These are phyloP conservation scores for Lactifluus hygrophoroides DNA, from an alignment of 768 basidiomycete species.

Conservation along the genomic window DNA sequence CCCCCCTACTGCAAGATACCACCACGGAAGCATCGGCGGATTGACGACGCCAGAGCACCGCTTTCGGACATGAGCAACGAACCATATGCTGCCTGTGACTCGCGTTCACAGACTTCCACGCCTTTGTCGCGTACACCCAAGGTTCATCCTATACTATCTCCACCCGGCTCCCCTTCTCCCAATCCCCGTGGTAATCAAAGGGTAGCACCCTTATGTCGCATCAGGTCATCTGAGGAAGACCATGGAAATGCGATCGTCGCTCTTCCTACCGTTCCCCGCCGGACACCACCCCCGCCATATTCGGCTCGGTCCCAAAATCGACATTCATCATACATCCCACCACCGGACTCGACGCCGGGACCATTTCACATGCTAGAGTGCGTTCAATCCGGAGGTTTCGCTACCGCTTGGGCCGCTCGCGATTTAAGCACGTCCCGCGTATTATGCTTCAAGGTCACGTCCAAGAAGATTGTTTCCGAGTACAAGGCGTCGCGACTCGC, in stretches of 20 bases:
- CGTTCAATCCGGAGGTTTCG: constrained; percentile 13
- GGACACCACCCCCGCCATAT: constrained; percentile 6
- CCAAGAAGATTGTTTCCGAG: constrained; percentile 13
- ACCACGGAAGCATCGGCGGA: constrained; percentile 12
- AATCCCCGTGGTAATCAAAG: constrained; percentile 1
- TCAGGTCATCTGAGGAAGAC: constrained; percentile 11
- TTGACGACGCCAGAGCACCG: constrained; percentile 10
- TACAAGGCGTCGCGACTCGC: constrained; percentile 13
- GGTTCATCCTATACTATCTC: background rate
- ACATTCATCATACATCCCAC: constrained; percentile 14
- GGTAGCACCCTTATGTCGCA: background rate
- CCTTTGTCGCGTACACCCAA: background rate
- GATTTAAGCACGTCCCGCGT: constrained; percentile 17
- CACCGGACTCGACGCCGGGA: constrained; percentile 9
- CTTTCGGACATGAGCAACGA: constrained; percentile 18
- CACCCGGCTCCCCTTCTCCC: background rate
- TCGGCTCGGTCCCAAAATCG: constrained; percentile 17
- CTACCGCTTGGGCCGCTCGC: constrained; percentile 18
- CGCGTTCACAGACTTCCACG: background rate
- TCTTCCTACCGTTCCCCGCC: constrained; percentile 9
- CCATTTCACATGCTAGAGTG: constrained; percentile 20
- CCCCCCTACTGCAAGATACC: constrained; percentile 12
- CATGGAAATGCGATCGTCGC: constrained; percentile 1
- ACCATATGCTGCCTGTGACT: background rate
- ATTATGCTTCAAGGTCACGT: constrained; percentile 14